Conservation (phyloP, 2,329 filamentous ascomycete species). For the Curvularia sp. region DNA sequence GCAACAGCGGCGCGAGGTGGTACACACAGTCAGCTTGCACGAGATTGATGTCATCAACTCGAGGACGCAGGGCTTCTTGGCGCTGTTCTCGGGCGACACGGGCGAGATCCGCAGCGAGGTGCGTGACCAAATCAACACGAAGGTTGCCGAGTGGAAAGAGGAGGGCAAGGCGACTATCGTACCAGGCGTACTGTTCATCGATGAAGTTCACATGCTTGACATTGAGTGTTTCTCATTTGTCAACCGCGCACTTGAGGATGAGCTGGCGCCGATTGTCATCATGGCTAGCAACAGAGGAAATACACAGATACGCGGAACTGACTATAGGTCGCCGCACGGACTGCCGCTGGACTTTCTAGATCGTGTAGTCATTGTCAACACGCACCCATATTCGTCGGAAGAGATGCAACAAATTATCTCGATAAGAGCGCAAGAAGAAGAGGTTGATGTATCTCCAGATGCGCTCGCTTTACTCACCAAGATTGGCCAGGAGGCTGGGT, state of each 20-base stretch:
- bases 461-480: constrained; percentile 93
- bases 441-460: constrained; percentile 88
- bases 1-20: constrained; percentile 94
- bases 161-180: constrained; percentile 99
- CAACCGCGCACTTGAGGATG: constrained; percentile 94
- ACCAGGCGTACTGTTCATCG: constrained; percentile 95
- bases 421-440: constrained; percentile 93
- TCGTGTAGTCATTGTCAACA: constrained; percentile 94
- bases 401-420: constrained; percentile 92
- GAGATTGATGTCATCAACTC: constrained; percentile 99
- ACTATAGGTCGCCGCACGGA: constrained; percentile 91
- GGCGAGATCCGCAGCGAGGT: constrained; percentile 98
- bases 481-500: constrained; percentile 89
- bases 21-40: constrained; percentile 95
- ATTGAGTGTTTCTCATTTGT: constrained; percentile 99
- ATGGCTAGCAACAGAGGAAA: constrained; percentile 98
- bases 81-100: constrained; percentile 96
- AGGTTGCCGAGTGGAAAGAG: constrained; percentile 98
- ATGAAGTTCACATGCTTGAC: constrained; percentile 99
- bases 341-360: constrained; percentile 95
- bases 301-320: constrained; percentile 89
- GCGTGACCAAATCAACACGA: constrained; percentile 98
- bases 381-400: constrained; percentile 79
- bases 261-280: constrained; percentile 95
- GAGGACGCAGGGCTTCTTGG: constrained; percentile 95